phyloP scores from a whole-genome alignment of 768 basidiomycete species.

The Agaricus subrufescens region DNA sequence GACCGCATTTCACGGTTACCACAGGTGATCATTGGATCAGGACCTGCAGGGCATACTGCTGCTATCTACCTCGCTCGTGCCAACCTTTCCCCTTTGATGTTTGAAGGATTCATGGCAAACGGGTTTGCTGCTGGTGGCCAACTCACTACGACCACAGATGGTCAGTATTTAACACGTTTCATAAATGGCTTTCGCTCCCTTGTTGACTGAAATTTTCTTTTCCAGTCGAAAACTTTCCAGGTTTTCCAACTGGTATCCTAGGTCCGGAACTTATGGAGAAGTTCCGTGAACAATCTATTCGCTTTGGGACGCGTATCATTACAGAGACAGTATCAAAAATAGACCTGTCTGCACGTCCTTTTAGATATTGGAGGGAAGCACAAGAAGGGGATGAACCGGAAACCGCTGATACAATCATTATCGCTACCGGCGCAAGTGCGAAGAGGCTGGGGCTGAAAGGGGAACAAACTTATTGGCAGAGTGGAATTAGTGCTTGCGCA shows the following conservation, averaged over 20 bases:
- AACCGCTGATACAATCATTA: conserved; percentile 89
- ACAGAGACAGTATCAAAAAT: conserved; percentile 96
- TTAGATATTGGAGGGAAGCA: conserved; percentile 95
- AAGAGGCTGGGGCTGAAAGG: conserved; percentile 88
- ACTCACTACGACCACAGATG: conserved; percentile 95
- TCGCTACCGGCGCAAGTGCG: conserved; percentile 96
- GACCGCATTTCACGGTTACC: not conserved
- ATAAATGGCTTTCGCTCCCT: no score
- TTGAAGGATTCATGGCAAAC: conserved; percentile 98
- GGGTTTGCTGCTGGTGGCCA: conserved; percentile 99
- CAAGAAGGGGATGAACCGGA: conserved; percentile 81
- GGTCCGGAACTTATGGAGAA: conserved; percentile 99
- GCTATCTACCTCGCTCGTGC: conserved; percentile 96
- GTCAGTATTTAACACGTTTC: conserved; percentile 30
- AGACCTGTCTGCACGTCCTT: conserved; percentile 89
- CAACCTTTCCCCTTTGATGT: conserved; percentile 89
- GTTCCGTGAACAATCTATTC: conserved; percentile 92
- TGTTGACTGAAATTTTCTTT: not conserved
- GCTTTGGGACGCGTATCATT: conserved; percentile 92
- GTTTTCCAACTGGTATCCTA: conserved; percentile 91
- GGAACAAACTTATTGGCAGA: conserved; percentile 96
- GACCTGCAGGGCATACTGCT: conserved; percentile 94
- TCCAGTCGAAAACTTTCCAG: conserved; percentile 94
- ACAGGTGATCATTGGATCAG: conserved; percentile 89
- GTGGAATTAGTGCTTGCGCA: conserved; percentile 96